phyloP scores from a whole-genome alignment of 768 basidiomycete genomes.

The Cyclocybe cylindracea region DNA sequence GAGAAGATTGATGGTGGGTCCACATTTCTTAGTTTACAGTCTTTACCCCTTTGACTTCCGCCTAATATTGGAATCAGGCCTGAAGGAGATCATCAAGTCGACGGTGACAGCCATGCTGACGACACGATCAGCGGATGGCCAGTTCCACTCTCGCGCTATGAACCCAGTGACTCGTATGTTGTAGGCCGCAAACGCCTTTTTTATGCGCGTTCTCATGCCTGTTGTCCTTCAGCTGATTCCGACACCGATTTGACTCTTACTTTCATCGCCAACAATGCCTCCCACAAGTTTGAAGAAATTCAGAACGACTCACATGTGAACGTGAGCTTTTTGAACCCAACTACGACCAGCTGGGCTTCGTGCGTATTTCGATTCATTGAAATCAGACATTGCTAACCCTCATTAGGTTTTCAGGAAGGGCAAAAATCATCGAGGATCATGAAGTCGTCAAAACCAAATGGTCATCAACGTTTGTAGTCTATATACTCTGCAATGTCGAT shows the following conservation, averaged over 20 bases:
- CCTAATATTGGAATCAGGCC: slow-evolving; percentile 37
- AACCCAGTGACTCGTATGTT: slow-evolving; percentile 62
- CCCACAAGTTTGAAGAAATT: slow-evolving; percentile 77
- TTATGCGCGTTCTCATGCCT: not conserved
- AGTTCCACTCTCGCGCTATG: slow-evolving; percentile 84
- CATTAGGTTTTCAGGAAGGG: slow-evolving; percentile 68
- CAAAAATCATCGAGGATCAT: slow-evolving; percentile 62
- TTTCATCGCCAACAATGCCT: slow-evolving; percentile 75
- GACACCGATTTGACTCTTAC: slow-evolving; percentile 55
- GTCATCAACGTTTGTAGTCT: slow-evolving; percentile 44
- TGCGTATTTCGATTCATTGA: slow-evolving; percentile 10
- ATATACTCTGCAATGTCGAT: slow-evolving; percentile 2
- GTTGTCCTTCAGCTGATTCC: slow-evolving; percentile 21
- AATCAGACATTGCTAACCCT: not conserved
- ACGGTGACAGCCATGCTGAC: slow-evolving; percentile 78
- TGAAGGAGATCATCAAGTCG: slow-evolving; percentile 63
- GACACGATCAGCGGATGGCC: slow-evolving; percentile 65
- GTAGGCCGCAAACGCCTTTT: not conserved
- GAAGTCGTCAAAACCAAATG: slow-evolving; percentile 67
- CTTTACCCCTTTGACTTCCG: not conserved
- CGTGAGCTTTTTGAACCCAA: slow-evolving; percentile 71
- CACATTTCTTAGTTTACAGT: not conserved
- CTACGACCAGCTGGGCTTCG: slow-evolving; percentile 77
- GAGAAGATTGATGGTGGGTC: slow-evolving; percentile 67
- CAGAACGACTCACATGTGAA: slow-evolving; percentile 78